Evolutionary conservation across 306 rosid species (phyloP).

Genomic region (Purshia tridentata): DNA sequence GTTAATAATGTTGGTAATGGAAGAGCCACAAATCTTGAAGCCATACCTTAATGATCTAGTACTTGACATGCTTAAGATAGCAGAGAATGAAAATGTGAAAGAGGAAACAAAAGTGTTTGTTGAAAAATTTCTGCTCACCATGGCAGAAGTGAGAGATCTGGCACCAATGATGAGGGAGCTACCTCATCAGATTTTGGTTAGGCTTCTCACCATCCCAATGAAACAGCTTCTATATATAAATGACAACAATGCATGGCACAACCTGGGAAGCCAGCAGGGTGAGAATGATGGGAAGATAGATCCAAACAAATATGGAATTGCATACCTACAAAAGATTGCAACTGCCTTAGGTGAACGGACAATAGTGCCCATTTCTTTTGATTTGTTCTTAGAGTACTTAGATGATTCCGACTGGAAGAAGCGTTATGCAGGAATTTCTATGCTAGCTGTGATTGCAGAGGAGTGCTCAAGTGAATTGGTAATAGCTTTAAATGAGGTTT

Average conservation of each 20-base stretch:
- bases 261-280: constrained; percentile 1
- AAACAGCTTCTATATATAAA: constrained; percentile 13
- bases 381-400: constrained; percentile 3
- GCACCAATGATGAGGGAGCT: constrained; percentile 14
- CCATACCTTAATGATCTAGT: constrained; percentile 20
- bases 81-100: constrained; percentile 4
- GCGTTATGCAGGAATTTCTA: constrained; percentile 14
- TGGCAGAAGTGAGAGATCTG: constrained; percentile 9
- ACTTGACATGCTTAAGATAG: constrained; percentile 18
- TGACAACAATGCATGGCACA: not conserved
- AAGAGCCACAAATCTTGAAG: constrained; percentile 6
- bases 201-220: constrained; percentile 3
- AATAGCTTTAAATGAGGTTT: not conserved
- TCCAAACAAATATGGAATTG: not conserved
- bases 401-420: constrained; percentile 16
- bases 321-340: constrained; percentile 7
- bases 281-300: constrained; percentile 13
- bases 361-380: constrained; percentile 4
- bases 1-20: constrained; percentile 21
- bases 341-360: constrained; percentile 13
- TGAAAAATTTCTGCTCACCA: constrained; percentile 14
- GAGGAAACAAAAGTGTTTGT: constrained; percentile 13
- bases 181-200: constrained; percentile 2
- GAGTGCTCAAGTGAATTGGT: constrained; percentile 13
- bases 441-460: constrained; percentile 16